Conservation (phyloP, 495 filamentous ascomycete species). For the Penicillium longicatenatum region DNA sequence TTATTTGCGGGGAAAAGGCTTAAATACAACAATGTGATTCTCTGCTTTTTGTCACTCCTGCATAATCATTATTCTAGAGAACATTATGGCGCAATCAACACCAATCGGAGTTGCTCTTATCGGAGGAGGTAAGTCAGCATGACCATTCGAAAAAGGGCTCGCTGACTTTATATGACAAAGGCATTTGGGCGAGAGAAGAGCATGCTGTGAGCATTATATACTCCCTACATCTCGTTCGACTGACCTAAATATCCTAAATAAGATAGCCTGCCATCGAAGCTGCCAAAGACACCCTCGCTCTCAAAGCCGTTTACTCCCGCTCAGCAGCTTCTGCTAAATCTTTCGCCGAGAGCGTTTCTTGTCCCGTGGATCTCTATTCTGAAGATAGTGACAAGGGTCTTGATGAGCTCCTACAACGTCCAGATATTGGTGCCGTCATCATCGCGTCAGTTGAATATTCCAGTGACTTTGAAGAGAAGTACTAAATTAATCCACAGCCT, state of each 20-base stretch:
- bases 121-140: not conserved
- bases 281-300: not conserved
- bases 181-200: not conserved
- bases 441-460: slow-evolving; percentile 43
- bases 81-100: not conserved
- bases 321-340: not conserved
- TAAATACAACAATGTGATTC: too few species aligned
- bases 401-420: slow-evolving; percentile 56
- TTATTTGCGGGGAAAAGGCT: not conserved
- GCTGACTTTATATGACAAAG: not conserved
- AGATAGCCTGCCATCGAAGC: not conserved
- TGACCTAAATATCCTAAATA: not conserved
- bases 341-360: not conserved
- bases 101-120: not conserved
- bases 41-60: not conserved
- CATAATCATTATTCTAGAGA: not conserved
- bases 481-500: slow-evolving; percentile 10
- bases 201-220: not conserved
- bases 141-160: not conserved
- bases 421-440: slow-evolving; percentile 63
- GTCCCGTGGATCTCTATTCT: slow-evolving; percentile 47
- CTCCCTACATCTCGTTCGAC: not conserved
- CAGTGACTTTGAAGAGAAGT: not conserved
- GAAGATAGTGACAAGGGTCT: slow-evolving; percentile 56
- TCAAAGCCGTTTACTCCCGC: not conserved